Percentiles rank a stretch among this genome's conserved stretches.
These are phyloP conservation scores for Alternaria angustiovoidea DNA, from an alignment of 2,329 filamentous ascomycete genomes.

Conservation along the genomic window DNA sequence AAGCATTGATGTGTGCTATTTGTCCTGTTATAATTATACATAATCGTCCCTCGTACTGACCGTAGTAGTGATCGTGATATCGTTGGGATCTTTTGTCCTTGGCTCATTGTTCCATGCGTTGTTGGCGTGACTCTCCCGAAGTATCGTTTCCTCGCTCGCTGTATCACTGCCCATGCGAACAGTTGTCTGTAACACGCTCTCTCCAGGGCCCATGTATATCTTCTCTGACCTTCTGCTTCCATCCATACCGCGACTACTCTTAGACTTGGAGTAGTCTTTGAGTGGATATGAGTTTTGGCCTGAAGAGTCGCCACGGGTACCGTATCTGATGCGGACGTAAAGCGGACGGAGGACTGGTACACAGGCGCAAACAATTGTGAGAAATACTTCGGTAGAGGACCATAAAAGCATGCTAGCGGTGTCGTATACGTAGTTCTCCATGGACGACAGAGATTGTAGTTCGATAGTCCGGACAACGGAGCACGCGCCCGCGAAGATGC, in stretches of 20 bases:
- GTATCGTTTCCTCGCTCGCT: constrained; percentile 40
- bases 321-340: constrained; percentile 49
- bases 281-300: constrained; percentile 30
- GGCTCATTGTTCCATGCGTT: constrained; percentile 6
- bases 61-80: constrained; percentile 24
- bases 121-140: constrained; percentile 22
- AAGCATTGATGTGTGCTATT: background rate
- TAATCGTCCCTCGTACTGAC: constrained; percentile 15
- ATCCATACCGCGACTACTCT: constrained; percentile 16
- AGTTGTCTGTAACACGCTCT: constrained; percentile 29
- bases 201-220: constrained; percentile 31
- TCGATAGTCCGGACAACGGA: constrained; percentile 43
- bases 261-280: constrained; percentile 28
- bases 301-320: constrained; percentile 29
- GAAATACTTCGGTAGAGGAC: constrained; percentile 54
- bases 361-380: constrained; percentile 61
- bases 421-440: constrained; percentile 44
- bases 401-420: constrained; percentile 43
- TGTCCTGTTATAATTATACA: background rate
- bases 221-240: constrained; percentile 14
- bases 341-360: constrained; percentile 56
- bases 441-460: constrained; percentile 36
- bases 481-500: constrained; percentile 45
- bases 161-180: constrained; percentile 33
- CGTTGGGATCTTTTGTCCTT: constrained; percentile 17